phyloP scores from a whole-genome alignment of 1,284 basidiomycete genomes.

The Trichosporon sp. region DNA sequence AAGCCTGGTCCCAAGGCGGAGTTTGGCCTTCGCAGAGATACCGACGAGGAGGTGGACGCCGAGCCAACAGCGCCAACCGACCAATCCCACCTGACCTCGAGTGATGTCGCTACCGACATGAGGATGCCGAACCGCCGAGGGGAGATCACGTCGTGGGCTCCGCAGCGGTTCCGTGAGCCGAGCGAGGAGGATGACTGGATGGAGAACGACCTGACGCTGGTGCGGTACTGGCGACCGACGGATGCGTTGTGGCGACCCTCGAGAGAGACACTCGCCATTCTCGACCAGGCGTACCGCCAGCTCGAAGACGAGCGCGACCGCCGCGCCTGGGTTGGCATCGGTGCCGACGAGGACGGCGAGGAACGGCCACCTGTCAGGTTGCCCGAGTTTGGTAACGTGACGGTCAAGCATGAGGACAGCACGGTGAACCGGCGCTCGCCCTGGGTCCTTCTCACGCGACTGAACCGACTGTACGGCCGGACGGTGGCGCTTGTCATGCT shows the following conservation, averaged over 20 bases:
- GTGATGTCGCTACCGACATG: constrained; percentile 14
- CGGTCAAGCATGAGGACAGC: constrained; percentile 27
- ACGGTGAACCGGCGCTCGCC: constrained; percentile 24
- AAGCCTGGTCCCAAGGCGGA: neutral
- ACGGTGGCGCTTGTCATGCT: constrained; percentile 36
- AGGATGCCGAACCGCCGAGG: constrained; percentile 33
- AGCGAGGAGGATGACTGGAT: neutral
- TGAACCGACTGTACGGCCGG: constrained; percentile 36
- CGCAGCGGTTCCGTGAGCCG: neutral
- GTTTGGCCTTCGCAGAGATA: neutral
- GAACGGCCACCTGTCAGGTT: constrained; percentile 27
- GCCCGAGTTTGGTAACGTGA: constrained; percentile 23
- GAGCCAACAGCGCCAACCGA: neutral
- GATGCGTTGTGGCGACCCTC: constrained; percentile 41
- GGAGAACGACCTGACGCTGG: constrained; percentile 15
- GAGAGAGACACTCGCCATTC: constrained; percentile 25
- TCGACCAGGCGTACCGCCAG: constrained; percentile 34
- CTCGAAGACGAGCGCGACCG: constrained; percentile 27
- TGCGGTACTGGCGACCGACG: constrained; percentile 35
- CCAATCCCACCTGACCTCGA: neutral
- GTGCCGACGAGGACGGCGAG: constrained; percentile 23
- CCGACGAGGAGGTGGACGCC: neutral
- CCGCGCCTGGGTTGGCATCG: constrained; percentile 23
- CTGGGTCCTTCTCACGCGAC: constrained; percentile 24
- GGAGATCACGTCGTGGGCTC: constrained; percentile 1